Evolutionary conservation across 2,329 filamentous ascomycete genomes (phyloP).

Genomic region (Trichoderma koningiopsis): DNA sequence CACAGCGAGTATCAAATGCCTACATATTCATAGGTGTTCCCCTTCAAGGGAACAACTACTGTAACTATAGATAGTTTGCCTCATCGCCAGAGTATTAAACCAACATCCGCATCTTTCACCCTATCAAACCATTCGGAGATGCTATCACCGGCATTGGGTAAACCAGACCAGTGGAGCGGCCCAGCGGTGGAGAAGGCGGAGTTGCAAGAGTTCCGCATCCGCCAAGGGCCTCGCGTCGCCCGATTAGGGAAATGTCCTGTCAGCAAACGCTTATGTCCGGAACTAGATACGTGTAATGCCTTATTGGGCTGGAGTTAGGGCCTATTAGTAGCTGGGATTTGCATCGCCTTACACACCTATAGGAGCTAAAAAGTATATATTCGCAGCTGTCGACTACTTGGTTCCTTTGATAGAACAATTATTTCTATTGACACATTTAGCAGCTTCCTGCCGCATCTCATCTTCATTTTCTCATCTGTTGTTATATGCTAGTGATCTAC

Average conservation of each 20-base stretch:
- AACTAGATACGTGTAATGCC: neutral
- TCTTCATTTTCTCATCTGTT: neutral
- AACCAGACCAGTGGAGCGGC: neutral
- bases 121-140: neutral
- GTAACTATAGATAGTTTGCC: neutral
- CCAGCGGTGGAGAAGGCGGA: slow-evolving; percentile 10
- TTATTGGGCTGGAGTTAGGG: neutral
- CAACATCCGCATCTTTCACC: neutral
- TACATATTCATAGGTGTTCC: neutral
- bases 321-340: neutral
- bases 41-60: neutral
- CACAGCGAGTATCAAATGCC: neutral
- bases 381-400: neutral
- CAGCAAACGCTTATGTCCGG: slow-evolving; percentile 21
- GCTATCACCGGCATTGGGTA: neutral
- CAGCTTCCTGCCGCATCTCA: neutral
- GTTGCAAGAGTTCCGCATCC: slow-evolving; percentile 1
- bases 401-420: neutral
- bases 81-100: neutral
- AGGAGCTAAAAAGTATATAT: neutral
- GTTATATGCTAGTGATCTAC: neutral
- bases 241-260: slow-evolving; percentile 6
- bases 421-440: too few relatives aligned
- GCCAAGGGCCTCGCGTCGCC: neutral
- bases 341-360: neutral